Base-by-base conservation (phyloP, 345 rosid genomes). In the Salix viminalis region DNA sequence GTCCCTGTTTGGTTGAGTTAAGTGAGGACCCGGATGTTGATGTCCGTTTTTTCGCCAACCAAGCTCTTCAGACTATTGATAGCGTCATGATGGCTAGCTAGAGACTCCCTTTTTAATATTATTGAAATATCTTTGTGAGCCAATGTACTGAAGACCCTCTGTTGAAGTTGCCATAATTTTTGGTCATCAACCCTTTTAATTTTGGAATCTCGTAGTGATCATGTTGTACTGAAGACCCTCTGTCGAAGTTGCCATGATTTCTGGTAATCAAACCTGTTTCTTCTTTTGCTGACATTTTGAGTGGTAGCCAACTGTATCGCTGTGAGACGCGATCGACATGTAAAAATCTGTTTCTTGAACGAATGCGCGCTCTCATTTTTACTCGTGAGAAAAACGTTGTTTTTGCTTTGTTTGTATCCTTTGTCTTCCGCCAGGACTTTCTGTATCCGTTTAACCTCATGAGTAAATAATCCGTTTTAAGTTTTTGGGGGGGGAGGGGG, bases 11-110 rank as follows among this genome's bases (percentile, higher is more conserved):
- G 83, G 92, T 91, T 28, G 97, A 93, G 83, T 89, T 95, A n/a
- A 84, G 94, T 24, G 97, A 93, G 83, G 98, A 94, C 75, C 95
- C 98, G 28, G 98, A 94, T 56, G 97, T 91, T 14, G 97, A 93
- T 84, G 99, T 95, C 60, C 88, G 98, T 5, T 94, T 84, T 46
- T 94, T 90, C 62, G 96, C 99, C 32, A 90, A 78, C 80, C 89
- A 95, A 86, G 97, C 97, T 19, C 83, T 95, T 56, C 97, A 88
- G 71, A 82, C 95, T 0, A 90, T 89, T 64, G 91, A 92, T 69
- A 88, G 85, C 26, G 86, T 85, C 61, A 88, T 90, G 94, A 90
- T 94, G 95, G 87, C 94, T 65, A 86, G 87, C 84, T 90, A 91
- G 85, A n/a, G n/a, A 23, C 70, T 21, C 21, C 28, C 64, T 58